Base-by-base conservation (phyloP, 805 yeast genomes). In the Ogataea zsoltii region DNA sequence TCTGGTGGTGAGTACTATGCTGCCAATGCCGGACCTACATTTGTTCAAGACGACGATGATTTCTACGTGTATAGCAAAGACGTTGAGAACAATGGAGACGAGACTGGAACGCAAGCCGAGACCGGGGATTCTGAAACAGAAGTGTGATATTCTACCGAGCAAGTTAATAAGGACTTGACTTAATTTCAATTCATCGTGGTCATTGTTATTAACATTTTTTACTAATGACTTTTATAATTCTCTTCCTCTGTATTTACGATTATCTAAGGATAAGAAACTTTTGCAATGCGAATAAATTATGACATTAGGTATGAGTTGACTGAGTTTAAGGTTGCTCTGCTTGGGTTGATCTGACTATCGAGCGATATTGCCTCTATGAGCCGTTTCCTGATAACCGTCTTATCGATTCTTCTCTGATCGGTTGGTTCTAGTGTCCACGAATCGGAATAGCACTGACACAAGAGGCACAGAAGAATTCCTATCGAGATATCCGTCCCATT, bases 301-400 rank as follows among this genome's bases (percentile, higher is more conserved):
- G 28, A 75, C 81, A 84, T 76, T 25, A 84, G 53, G 48, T 51
- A 78, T 2, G 80, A 63, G 50, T 88, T 85, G 2, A 86, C 80
- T 23, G 91, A 76, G 54, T 84, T 90, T 33, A 88, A 67, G 0
- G 95, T 85, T 10, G 88, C 82, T 40, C 96, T 69, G 44, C 90
- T 82, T 0, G 96, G 96, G 48, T 88, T 85, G 4, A 77, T 78
- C 33, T 74, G 77, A n/a, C 76, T 60, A 41, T 51, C 50, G 7
- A 67, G 61, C 2, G 72, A 65, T 14, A 76, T 69, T 3, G 88
- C 55, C 37, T 61, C 61, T 2, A 80, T 75, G 25, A 88, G 64
- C 44, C 85, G 82, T 46, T 72, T 73, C 45, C 80, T 75, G 4
- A 63, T 55, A 0, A 38, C 10, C 3, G 42, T 42, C 30, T 63